Percentiles rank a stretch among this genome's conserved stretches.
phyloP scores from a whole-genome alignment of 164 flowering plant genomes.

The Sextonia rubra region DNA sequence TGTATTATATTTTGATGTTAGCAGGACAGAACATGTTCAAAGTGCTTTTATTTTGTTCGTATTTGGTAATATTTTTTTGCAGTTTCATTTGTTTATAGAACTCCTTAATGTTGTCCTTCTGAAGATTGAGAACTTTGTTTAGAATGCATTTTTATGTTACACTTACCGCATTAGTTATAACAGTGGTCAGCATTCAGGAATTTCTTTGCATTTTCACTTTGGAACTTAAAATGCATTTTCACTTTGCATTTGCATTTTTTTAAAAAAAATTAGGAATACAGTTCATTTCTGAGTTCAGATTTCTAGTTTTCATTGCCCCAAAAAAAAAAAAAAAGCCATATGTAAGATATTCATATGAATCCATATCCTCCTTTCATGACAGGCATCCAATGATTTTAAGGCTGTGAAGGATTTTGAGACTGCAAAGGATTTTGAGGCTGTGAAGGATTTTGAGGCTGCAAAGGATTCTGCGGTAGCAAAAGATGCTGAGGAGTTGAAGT shows the following conservation, averaged over 20 bases:
- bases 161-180: neutral
- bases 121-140: neutral
- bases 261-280: neutral
- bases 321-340: neutral
- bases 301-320: neutral
- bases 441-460: neutral
- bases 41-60: neutral
- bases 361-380: conserved; percentile 1
- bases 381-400: conserved; percentile 5
- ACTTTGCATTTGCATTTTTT: neutral
- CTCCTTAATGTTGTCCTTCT: neutral
- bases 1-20: neutral
- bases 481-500: conserved; percentile 50
- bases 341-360: neutral
- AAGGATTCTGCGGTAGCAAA: neutral
- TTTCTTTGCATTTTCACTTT: neutral
- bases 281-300: neutral
- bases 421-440: neutral
- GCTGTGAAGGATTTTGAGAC: neutral
- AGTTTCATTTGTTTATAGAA: neutral
- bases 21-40: neutral
- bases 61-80: neutral
- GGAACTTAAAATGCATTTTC: neutral
- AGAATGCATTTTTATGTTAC: neutral
- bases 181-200: neutral